Percentiles rank a stretch among this genome's conserved stretches.
These are phyloP conservation scores for Hericium alpestre DNA, from an alignment of 768 basidiomycete species.

Conservation along the genomic window DNA sequence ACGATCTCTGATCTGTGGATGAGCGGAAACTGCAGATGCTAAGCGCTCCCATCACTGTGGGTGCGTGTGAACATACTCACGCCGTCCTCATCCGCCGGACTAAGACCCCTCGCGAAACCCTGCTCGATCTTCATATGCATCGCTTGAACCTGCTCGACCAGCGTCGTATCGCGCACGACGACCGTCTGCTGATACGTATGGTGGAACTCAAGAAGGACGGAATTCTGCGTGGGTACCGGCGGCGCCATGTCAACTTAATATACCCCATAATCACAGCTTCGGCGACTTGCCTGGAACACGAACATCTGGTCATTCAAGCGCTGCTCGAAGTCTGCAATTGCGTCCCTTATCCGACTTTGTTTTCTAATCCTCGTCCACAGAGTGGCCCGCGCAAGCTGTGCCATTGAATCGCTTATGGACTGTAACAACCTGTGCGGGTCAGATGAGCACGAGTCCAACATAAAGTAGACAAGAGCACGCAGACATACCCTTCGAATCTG, in stretches of 20 bases:
- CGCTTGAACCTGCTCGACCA: conserved; percentile 2
- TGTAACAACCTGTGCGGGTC: conserved; percentile 1
- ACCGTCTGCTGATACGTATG: neutral
- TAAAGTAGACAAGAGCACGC: neutral
- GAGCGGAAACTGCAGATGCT: conserved; percentile 1
- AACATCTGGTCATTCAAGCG: conserved; percentile 2
- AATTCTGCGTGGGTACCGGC: neutral
- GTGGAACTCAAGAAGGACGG: conserved; percentile 3
- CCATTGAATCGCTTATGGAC: conserved; percentile 3
- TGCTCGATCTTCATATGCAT: conserved; percentile 5
- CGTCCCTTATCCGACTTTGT: neutral
- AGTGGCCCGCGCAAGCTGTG: conserved; percentile 1
- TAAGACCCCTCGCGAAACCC: neutral
- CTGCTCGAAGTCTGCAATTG: conserved; percentile 5
- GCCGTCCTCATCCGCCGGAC: conserved; percentile 5
- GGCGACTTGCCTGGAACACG: conserved; percentile 2
- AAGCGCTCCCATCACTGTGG: neutral
- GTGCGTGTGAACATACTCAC: neutral
- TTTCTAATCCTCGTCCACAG: conserved; percentile 1
- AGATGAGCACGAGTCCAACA: neutral
- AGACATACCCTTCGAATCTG: conserved; percentile 1
- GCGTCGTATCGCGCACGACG: conserved; percentile 3
- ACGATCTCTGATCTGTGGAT: conserved; percentile 2
- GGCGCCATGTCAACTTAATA: neutral
- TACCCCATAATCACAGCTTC: too few relatives aligned